A percentile compares a stretch with the other conserved stretches of the same genome.
Conservation (phyloP, 2,329 filamentous ascomycete species). For the Aspergillus intermedius region DNA sequence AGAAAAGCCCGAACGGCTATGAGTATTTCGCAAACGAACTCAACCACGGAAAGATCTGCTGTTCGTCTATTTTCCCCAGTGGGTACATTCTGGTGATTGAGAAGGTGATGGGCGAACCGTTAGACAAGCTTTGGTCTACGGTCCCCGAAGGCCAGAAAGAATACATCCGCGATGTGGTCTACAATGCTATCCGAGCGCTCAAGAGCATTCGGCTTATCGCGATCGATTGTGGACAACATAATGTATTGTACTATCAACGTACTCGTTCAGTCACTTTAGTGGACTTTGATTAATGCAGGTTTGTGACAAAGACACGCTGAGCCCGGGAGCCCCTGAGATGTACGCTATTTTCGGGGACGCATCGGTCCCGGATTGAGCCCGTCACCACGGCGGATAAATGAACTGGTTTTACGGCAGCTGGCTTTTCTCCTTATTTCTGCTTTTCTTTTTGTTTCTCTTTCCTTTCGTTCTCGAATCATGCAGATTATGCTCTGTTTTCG, state of each 20-base stretch:
- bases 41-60: neutral
- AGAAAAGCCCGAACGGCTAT: constrained; percentile 2
- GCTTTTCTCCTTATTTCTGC: too few relatives aligned
- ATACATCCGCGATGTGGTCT: neutral
- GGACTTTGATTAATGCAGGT: constrained; percentile 1
- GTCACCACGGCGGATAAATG: neutral
- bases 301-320: neutral
- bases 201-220: neutral
- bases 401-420: neutral
- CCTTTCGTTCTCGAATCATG: too few relatives aligned
- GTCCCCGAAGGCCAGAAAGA: neutral
- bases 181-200: neutral
- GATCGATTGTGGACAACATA: constrained; percentile 1
- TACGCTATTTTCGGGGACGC: constrained; percentile 1
- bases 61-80: constrained; percentile 4
- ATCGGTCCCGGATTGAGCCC: neutral
- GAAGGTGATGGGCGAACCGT: neutral
- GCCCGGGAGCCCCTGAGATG: constrained; percentile 2
- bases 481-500: too few relatives aligned
- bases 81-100: constrained; percentile 2
- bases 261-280: constrained; percentile 1
- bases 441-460: too few relatives aligned
- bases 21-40: constrained; percentile 4
- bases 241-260: constrained; percentile 1
- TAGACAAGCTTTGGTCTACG: constrained; percentile 2